Conservation (phyloP, 495 filamentous ascomycete genomes). For the Podospora conica region DNA sequence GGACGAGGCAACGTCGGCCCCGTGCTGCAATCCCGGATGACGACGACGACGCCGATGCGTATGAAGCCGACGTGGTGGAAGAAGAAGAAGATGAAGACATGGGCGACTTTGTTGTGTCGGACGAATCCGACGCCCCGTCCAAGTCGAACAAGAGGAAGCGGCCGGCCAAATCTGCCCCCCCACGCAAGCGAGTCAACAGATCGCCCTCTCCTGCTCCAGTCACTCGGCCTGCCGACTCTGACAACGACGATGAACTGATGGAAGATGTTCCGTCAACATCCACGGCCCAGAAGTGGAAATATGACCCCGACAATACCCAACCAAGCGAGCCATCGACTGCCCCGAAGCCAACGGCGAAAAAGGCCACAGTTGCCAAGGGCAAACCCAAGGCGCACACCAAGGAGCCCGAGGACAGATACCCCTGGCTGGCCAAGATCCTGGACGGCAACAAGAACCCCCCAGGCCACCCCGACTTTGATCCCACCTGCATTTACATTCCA, state of each 20-base stretch:
- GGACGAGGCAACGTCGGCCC: constrained; percentile 28
- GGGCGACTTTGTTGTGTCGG: constrained; percentile 83
- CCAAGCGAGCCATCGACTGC: constrained; percentile 44
- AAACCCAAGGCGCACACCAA: constrained; percentile 64
- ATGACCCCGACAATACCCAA: constrained; percentile 68
- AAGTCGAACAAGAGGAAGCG: constrained; percentile 67
- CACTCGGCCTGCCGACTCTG: background rate
- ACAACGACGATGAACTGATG: constrained; percentile 37
- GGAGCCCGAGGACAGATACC: constrained; percentile 75
- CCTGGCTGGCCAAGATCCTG: constrained; percentile 78
- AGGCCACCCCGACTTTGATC: constrained; percentile 85
- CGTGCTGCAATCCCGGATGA: constrained; percentile 36
- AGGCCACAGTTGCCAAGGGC: constrained; percentile 31
- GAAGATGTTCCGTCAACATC: constrained; percentile 53
- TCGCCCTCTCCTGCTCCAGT: constrained; percentile 33
- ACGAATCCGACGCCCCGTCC: constrained; percentile 65
- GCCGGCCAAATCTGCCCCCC: constrained; percentile 43
- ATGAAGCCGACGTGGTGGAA: constrained; percentile 50
- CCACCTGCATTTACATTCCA: constrained; percentile 85
- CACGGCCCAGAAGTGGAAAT: constrained; percentile 78
- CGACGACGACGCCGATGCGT: constrained; percentile 57
- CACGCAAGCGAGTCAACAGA: constrained; percentile 53
- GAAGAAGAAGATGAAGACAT: constrained; percentile 65
- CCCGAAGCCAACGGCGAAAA: constrained; percentile 31
- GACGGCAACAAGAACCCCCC: constrained; percentile 78